Evolutionary conservation across 805 yeast genomes (phyloP).

Genomic region (Tetrapisispora taiwanensis): DNA sequence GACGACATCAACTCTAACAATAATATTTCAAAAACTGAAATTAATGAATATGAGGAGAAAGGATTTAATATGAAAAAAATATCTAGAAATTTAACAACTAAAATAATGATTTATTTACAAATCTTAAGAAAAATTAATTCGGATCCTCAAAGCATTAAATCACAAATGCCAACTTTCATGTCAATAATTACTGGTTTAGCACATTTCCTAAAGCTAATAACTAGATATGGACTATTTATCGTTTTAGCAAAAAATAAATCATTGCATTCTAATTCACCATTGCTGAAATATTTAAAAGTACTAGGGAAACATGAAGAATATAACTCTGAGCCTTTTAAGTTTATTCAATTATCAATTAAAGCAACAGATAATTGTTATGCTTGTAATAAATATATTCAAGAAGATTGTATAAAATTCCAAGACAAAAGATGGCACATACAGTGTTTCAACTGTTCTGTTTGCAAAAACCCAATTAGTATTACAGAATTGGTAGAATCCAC

Average conservation of each 20-base stretch:
- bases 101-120: constrained; percentile 81
- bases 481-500: constrained; percentile 39
- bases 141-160: constrained; percentile 24
- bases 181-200: constrained; percentile 85
- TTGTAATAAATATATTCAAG: constrained; percentile 76
- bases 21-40: background rate
- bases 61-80: constrained; percentile 23
- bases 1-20: background rate
- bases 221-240: constrained; percentile 67
- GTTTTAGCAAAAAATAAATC: constrained; percentile 60
- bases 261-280: constrained; percentile 47
- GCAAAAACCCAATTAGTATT: constrained; percentile 35
- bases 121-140: constrained; percentile 53
- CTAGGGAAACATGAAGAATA: constrained; percentile 38
- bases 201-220: constrained; percentile 77
- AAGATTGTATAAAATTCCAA: constrained; percentile 53
- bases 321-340: constrained; percentile 28
- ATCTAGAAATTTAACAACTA: constrained; percentile 81
- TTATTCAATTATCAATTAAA: constrained; percentile 40
- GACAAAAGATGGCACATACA: constrained; percentile 71
- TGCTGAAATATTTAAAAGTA: constrained; percentile 51
- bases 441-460: constrained; percentile 60
- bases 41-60: background rate
- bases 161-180: constrained; percentile 48
- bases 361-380: constrained; percentile 67